These are phyloP conservation scores for Solanum hybrid DNA, from an alignment of 305 asterid genomes.

Conservation along the genomic window DNA sequence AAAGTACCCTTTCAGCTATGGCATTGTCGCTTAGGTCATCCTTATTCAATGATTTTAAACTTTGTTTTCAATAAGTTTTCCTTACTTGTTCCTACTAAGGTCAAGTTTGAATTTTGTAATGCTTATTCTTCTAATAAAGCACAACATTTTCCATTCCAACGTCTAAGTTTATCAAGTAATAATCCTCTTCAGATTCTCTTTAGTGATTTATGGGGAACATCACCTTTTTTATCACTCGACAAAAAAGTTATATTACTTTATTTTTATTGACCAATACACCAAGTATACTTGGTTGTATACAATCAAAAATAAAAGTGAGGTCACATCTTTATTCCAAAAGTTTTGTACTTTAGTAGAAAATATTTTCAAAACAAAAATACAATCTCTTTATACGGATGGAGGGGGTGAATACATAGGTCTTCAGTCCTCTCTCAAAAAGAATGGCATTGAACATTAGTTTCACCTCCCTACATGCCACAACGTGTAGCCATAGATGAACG, in stretches of 20 bases:
- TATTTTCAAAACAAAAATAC: background rate
- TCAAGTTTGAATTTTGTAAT: no score
- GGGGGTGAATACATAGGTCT: background rate
- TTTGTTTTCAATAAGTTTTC: no score
- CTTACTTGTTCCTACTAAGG: no score
- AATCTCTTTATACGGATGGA: background rate
- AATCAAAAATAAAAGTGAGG: background rate
- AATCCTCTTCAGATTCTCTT: no score
- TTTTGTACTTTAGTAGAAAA: background rate
- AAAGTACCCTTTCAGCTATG: no score
- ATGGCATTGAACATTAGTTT: background rate
- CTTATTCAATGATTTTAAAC: no score
- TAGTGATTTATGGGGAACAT: background rate
- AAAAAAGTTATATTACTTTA: no score
- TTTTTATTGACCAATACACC: background rate
- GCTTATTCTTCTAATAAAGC: no score
- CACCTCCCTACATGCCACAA: background rate
- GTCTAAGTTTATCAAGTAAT: no score
- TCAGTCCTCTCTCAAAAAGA: background rate
- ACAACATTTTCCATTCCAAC: no score
- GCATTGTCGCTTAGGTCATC: no score
- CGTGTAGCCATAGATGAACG: background rate
- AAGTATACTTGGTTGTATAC: background rate
- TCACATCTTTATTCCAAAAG: no score
- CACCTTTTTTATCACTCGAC: background rate